Conservation (phyloP, 345 rosid genomes). For the Luvunga scandens region DNA sequence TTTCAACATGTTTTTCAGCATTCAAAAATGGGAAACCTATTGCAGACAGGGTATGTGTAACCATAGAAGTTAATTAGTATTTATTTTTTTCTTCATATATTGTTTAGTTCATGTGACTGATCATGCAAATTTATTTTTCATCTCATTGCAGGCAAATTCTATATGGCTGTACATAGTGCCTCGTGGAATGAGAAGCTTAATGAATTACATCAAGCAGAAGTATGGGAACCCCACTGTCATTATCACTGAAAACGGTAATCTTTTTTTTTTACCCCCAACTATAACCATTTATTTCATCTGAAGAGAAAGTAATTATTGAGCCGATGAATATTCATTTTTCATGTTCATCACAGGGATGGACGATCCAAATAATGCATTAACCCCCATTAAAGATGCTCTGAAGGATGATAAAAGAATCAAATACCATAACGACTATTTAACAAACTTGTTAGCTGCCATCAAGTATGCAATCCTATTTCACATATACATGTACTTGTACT, state of each 20-base stretch:
- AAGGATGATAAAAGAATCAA: conserved; percentile 80
- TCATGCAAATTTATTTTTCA: not conserved
- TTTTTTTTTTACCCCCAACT: not conserved
- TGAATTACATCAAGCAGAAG: conserved; percentile 67
- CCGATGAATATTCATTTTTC: conserved; percentile 1
- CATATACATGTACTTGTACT: not conserved
- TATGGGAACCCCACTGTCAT: conserved; percentile 59
- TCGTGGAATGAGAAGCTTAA: conserved; percentile 55
- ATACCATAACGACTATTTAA: conserved; percentile 76
- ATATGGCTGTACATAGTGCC: conserved; percentile 77
- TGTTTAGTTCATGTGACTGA: not conserved
- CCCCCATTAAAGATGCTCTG: conserved; percentile 49
- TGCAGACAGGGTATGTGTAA: conserved; percentile 66
- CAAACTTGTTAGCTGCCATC: conserved; percentile 74
- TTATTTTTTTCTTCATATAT: not conserved
- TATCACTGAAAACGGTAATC: conserved; percentile 65
- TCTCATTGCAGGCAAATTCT: conserved; percentile 52
- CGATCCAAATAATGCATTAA: conserved; percentile 55
- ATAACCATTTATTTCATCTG: not conserved
- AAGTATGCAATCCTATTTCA: conserved; percentile 33
- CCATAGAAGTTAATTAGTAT: not conserved
- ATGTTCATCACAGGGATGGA: conserved; percentile 76
- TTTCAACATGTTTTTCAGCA: conserved; percentile 47
- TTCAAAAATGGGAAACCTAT: conserved; percentile 47
- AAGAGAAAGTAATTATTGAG: not conserved